Base-by-base conservation (phyloP, 345 rosid genomes). In the Ceriops tagal region DNA sequence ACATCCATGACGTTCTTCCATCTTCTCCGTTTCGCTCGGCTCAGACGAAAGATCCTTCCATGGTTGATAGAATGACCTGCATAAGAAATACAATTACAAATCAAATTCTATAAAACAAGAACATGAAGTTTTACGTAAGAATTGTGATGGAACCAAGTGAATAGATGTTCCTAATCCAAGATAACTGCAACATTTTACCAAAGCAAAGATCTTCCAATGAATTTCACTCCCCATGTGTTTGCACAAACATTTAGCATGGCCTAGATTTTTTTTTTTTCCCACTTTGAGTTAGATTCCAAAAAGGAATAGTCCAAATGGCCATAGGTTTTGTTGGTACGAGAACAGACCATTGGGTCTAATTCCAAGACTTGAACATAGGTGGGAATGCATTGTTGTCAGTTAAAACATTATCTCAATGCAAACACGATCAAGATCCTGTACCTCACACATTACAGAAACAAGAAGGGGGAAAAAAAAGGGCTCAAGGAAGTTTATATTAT, bases 61-160 rank as follows among this genome's bases (percentile, higher is more conserved):
- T 5, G 92, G 80, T 77, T 81, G 83, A 65, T 80, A 69, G 83
- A 77, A 93, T 11, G 96, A 84, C 98, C 98, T 91, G 82, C 67
- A 27, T 43, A 67, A 57, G 70, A 35, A n/a, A 39, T 15, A 61
- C 61, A 27, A 64, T 18, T 9, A 39, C 24, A 19, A 27, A 26
- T 53, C 65, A n/a, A 57, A 49, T 39, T 64, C 24, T 18, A 4
- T 8, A 3, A 0, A 3, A 43, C 20, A 56, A 11, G 59, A 56
- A 21, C 24, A 56, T 20, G 10, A 22, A 9, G 28, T 4, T 24
- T 4, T 5, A 21, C 59, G 11, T 2, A 24, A 27, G 31, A 21
- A 10, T 24, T 56, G 59, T 15, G 28, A 10, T 24, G 6, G 49
- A 11, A 43, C 18, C 3, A 13, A 13, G 49, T 13, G 49, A 43